Evolutionary conservation across 106 monocot species (phyloP).

Genomic region (Acanthochlamys bracteata): DNA sequence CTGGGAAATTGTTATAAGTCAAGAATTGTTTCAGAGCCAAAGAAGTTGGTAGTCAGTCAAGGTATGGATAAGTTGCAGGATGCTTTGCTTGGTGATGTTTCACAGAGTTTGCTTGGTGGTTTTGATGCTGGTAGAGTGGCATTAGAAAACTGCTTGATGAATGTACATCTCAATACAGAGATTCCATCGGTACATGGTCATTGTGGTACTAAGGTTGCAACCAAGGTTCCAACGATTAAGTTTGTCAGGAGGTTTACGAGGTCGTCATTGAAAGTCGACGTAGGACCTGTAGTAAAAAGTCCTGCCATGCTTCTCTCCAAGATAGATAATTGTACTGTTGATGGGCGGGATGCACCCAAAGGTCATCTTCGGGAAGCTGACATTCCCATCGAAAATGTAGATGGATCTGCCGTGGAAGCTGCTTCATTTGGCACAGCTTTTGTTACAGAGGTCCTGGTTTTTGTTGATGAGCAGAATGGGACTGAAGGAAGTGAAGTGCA

Average conservation of each 20-base stretch:
- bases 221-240: background rate
- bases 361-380: background rate
- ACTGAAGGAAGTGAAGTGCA: background rate
- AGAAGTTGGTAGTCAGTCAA: too few relatives aligned
- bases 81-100: too few relatives aligned
- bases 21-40: too few relatives aligned
- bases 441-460: background rate
- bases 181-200: background rate
- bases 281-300: background rate
- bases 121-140: background rate
- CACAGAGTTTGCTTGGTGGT: background rate
- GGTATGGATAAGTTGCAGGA: too few relatives aligned
- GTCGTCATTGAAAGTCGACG: background rate
- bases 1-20: too few relatives aligned
- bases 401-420: background rate
- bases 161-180: background rate
- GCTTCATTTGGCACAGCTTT: background rate
- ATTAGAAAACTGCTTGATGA: too few relatives aligned
- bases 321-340: background rate
- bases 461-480: background rate
- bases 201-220: background rate
- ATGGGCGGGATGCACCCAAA: background rate
- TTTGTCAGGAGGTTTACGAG: slow-evolving; percentile 26
- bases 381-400: background rate
- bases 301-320: background rate